A percentile compares a stretch with the other conserved stretches of the same genome.
phyloP scores from a whole-genome alignment of 371 early-diverging fungal genomes.

The Mucor ambiguus region DNA sequence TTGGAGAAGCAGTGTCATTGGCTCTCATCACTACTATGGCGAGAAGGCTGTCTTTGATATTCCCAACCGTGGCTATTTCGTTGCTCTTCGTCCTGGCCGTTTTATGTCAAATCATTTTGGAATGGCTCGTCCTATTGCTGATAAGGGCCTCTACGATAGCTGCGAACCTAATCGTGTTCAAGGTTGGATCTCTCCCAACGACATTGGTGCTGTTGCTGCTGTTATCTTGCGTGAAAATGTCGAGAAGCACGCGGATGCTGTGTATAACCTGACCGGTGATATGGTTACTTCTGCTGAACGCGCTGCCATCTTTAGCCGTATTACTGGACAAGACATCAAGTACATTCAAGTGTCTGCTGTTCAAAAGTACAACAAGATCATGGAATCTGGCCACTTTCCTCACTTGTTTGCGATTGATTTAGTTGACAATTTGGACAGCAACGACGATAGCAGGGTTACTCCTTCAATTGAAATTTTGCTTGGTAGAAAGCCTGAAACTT shows the following conservation, averaged over 20 bases:
- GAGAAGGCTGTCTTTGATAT: constrained; percentile 32
- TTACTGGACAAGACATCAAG: constrained; percentile 16
- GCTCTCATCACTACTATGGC: constrained; percentile 20
- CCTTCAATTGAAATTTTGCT: constrained; percentile 12
- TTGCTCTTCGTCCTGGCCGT: constrained; percentile 34
- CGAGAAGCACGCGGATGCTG: constrained; percentile 25
- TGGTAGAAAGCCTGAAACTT: constrained; percentile 16
- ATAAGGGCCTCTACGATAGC: constrained; percentile 6
- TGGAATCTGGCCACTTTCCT: constrained; percentile 1
- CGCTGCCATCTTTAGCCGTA: constrained; percentile 7
- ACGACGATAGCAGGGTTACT: background rate
- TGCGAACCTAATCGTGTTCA: background rate
- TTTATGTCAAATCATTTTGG: constrained; percentile 36
- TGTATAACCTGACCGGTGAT: constrained; percentile 21
- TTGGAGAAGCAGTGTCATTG: constrained; percentile 20
- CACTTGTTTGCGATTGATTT: constrained; percentile 12
- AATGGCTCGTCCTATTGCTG: background rate
- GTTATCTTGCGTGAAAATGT: constrained; percentile 20
- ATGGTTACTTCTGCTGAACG: constrained; percentile 8
- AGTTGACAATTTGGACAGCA: background rate
- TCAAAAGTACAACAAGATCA: constrained; percentile 16
- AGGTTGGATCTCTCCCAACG: constrained; percentile 27
- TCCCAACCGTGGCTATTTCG: constrained; percentile 24
- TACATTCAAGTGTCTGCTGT: constrained; percentile 6
- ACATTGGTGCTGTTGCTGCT: constrained; percentile 32